Evolutionary conservation across 441 rosid species (phyloP), one percentile per base, ranked within the genome.

Genomic region (Adansonia madagascariensis): DNA sequence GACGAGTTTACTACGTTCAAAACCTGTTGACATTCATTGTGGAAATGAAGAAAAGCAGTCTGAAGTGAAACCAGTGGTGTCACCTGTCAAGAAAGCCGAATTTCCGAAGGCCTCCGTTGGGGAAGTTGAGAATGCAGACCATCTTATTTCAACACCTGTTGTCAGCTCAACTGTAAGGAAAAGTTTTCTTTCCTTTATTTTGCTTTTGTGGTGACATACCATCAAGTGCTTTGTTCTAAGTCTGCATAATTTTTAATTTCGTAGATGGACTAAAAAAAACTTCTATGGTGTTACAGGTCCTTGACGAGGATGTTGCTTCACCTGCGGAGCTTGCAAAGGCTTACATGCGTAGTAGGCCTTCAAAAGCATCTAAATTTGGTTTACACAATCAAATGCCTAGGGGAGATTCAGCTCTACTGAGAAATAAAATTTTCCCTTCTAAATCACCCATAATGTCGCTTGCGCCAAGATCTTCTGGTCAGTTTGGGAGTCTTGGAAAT

Each of bases 261-360:
- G 73, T 8, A 11, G 2, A 14, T 53, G 12, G 9, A 43, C 14
- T 43, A 52, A 18, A 43, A 3, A 62, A 31, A 62, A 8, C 10
- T 35, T 41, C 3, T 17, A 10, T 70, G 69, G 69, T 83, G 75
- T 86, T 78, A 62, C 91, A 97, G 99, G 94, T 89, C 64, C 83
- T 82, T 68, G 91, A 84, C 60, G 97, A 91, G 85, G 88, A 93
- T 76, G 85, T 83, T 81, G 92, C 91, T 69, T 90, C 98, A 71
- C 98, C 99, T 77, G 90, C 94, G 63, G 93, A 94, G 90, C 97
- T 97, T 87, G 98, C 99, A 82, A 93, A 90, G 86, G 94, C 93
- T 75, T 97, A 90, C 90, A 97, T 93, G 98, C 93, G 92, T 60
- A 87, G 89, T 81, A 88, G 95, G 87, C 90, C 91, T 73, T 87